phyloP scores from a whole-genome alignment of 345 rosid genomes.

The Hirschfeldia incana region DNA sequence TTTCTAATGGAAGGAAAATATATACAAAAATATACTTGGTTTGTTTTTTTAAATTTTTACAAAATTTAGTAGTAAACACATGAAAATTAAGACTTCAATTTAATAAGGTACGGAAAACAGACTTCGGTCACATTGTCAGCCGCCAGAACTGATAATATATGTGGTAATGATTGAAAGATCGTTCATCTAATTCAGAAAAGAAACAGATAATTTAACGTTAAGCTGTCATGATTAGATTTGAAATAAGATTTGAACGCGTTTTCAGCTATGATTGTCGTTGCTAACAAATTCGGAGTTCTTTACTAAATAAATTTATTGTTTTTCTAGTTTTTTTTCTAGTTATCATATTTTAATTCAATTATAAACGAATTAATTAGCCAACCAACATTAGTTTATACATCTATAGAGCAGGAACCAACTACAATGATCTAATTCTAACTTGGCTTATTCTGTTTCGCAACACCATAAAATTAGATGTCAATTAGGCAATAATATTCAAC shows the following conservation, averaged over 20 bases:
- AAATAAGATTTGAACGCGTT: slow-evolving; percentile 25
- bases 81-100: neutral
- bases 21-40: neutral
- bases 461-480: neutral
- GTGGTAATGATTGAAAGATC: too few species aligned
- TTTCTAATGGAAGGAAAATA: neutral
- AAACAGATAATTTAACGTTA: neutral
- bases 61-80: neutral
- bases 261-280: neutral
- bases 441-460: neutral
- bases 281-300: neutral
- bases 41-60: neutral
- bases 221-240: slow-evolving; percentile 2
- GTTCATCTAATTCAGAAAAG: too few species aligned
- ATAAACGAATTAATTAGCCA: slow-evolving; percentile 5
- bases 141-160: neutral
- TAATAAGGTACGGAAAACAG: neutral
- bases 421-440: neutral
- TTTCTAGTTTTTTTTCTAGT: neutral
- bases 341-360: neutral
- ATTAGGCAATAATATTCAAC: neutral
- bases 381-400: neutral
- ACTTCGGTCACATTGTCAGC: neutral
- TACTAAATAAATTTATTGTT: neutral
- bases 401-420: slow-evolving; percentile 11